A percentile compares a stretch with the other conserved stretches of the same genome.
These are phyloP conservation scores for Bipolaris zeicola DNA, from an alignment of 2,329 filamentous ascomycete genomes.

Conservation along the genomic window DNA sequence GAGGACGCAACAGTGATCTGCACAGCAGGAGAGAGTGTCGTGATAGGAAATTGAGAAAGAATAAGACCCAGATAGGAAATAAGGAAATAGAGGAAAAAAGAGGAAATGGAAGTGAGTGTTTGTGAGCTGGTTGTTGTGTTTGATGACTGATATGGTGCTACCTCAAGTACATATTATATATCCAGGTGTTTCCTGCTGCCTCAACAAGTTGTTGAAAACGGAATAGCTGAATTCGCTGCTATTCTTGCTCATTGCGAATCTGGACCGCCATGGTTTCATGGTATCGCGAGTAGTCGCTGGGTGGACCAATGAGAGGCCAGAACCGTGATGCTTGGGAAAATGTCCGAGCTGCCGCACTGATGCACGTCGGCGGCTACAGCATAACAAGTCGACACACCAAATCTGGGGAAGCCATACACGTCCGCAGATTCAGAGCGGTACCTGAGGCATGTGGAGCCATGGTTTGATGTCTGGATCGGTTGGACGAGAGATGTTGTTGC, in stretches of 20 bases:
- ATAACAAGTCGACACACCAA: constrained; percentile 31
- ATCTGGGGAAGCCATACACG: constrained; percentile 40
- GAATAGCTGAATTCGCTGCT: constrained; percentile 35
- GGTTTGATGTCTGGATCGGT: constrained; percentile 29
- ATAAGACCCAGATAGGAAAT: constrained; percentile 38
- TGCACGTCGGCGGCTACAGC: constrained; percentile 44
- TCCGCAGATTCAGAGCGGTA: constrained; percentile 17
- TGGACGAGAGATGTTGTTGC: constrained; percentile 38
- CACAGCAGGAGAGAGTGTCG: constrained; percentile 43
- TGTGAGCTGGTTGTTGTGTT: constrained; percentile 42
- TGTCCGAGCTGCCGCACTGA: constrained; percentile 45
- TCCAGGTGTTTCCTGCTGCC: constrained; percentile 12
- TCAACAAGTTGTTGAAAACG: constrained; percentile 28
- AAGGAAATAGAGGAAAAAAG: constrained; percentile 45
- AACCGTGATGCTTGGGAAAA: constrained; percentile 38
- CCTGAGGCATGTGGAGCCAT: constrained; percentile 29
- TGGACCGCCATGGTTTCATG: constrained; percentile 44
- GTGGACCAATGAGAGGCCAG: constrained; percentile 40
- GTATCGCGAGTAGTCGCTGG: constrained; percentile 48
- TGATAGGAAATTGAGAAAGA: constrained; percentile 15
- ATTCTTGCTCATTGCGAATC: constrained; percentile 42
- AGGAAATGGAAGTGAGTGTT: constrained; percentile 41
- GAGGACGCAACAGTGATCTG: constrained; percentile 43
- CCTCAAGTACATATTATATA: constrained; percentile 39
- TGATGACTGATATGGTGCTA: constrained; percentile 34